phyloP scores from a whole-genome alignment of 306 rosid species.

The Alnus rubra region DNA sequence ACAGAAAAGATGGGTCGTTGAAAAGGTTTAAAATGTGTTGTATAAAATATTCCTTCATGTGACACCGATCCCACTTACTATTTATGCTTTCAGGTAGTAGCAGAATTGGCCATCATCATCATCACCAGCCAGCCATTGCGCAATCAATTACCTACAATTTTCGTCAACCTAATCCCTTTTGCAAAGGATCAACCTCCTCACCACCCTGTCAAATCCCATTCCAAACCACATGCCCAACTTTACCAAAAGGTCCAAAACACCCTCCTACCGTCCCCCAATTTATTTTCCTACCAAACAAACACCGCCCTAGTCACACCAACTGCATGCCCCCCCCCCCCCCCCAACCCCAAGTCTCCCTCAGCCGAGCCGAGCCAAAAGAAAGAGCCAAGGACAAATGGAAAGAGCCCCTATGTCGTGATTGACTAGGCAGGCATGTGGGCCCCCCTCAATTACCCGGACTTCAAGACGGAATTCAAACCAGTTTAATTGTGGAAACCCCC shows the following conservation, averaged over 20 bases:
- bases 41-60: background rate
- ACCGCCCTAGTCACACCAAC: background rate
- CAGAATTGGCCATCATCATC: background rate
- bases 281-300: conserved; percentile 39
- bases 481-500: conserved; percentile 41
- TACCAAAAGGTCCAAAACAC: conserved; percentile 23
- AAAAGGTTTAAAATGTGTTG: background rate
- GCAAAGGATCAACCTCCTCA: conserved; percentile 4
- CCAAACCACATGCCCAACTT: no score
- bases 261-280: conserved; percentile 22
- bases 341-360: background rate
- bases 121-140: conserved; percentile 1
- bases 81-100: background rate
- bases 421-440: conserved; percentile 50
- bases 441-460: conserved; percentile 60
- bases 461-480: conserved; percentile 45
- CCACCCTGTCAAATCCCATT: conserved; percentile 10
- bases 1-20: background rate
- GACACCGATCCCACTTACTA: background rate
- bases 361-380: conserved; percentile 33
- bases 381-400: background rate
- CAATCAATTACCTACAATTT: conserved; percentile 36
- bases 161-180: background rate
- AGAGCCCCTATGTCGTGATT: conserved; percentile 41
- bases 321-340: background rate